Evolutionary conservation across 345 rosid genomes (phyloP), one percentile per base, ranked within the genome.

Genomic region (Acer negundo): DNA sequence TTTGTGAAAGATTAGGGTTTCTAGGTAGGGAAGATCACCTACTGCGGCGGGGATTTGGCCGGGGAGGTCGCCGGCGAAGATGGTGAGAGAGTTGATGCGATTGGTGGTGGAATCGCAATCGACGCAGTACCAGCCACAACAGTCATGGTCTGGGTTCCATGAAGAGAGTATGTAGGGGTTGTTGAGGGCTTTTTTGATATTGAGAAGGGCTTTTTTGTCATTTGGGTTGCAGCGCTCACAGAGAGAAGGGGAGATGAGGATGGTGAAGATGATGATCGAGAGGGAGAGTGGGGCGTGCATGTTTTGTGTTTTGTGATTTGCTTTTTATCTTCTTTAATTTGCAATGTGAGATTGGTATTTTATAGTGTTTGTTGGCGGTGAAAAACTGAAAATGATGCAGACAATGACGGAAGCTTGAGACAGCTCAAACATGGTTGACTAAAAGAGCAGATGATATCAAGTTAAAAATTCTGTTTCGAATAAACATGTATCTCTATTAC

Each of bases 121-220:
- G 16, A 95, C 91, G 40, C 84, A 82, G 77, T 90, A 85, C 98
- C 98, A 95, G 1, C 62, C 66, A 81, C 97, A 93, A 82, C 96
- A 94, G 71, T 91, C 98, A 1, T 88, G 77, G 68, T 83, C 77
- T 0, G 90, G 84, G 6, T 85, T 17, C 98, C 98, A 92, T 0
- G 98, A 91, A 62, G 94, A 88, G 15, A 91, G 83, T 68, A 84
- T 83, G 85, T 88, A 91, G 53, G 97, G 97, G 77, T 91, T 80
- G 77, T 89, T 87, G 19, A 91, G 85, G 47, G 89, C 77, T 63
- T 82, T 68, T 73, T 91, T 90, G 81, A 92, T 90, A 19, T 84
- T 79, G 70, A 94, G 88, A 55, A 94, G 94, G 75, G 84, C 90
- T 20, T 56, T 75, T 74, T 92, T 92, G 86, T 94, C 98, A 11